Conservation (phyloP, 306 rosid genomes). For the Cucurbita maxima region DNA sequence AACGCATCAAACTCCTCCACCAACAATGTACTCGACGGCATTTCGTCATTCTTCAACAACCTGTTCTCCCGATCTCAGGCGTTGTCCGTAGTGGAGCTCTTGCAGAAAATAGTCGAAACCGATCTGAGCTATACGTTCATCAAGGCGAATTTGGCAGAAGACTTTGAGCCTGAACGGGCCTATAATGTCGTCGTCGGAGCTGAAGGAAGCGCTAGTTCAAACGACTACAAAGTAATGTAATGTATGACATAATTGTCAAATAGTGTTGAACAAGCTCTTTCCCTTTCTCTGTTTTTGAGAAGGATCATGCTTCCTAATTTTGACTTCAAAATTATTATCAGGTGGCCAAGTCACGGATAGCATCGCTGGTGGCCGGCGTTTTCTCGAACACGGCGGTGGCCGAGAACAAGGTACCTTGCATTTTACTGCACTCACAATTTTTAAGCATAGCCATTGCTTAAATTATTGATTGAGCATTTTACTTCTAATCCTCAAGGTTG, state of each 20-base stretch:
- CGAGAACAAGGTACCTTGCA: slow-evolving; percentile 65
- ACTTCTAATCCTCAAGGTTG: slow-evolving; percentile 35
- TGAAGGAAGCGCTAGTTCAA: slow-evolving; percentile 46
- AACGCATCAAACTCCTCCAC: slow-evolving; percentile 28
- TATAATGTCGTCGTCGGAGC: slow-evolving; percentile 64
- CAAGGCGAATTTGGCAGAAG: slow-evolving; percentile 68
- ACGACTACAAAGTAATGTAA: slow-evolving; percentile 99
- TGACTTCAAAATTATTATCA: slow-evolving; percentile 7
- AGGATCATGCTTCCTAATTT: not conserved
- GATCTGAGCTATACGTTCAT: slow-evolving; percentile 65
- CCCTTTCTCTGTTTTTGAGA: slow-evolving; percentile 7
- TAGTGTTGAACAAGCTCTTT: not conserved
- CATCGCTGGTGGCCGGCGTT: slow-evolving; percentile 68
- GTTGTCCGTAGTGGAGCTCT: slow-evolving; percentile 39
- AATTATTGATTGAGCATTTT: not conserved
- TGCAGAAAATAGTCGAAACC: slow-evolving; percentile 63
- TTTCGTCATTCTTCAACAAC: slow-evolving; percentile 70
- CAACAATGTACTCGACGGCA: slow-evolving; percentile 76
- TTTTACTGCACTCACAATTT: not conserved
- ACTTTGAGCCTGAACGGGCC: slow-evolving; percentile 56
- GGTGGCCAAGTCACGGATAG: slow-evolving; percentile 76
- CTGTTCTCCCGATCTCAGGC: slow-evolving; percentile 52
- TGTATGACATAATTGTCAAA: slow-evolving; percentile 61
- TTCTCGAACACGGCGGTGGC: slow-evolving; percentile 84
- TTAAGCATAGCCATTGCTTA: not conserved